phyloP scores from a whole-genome alignment of 1,284 basidiomycete species.

The Erythrobasidium hasegawianum region DNA sequence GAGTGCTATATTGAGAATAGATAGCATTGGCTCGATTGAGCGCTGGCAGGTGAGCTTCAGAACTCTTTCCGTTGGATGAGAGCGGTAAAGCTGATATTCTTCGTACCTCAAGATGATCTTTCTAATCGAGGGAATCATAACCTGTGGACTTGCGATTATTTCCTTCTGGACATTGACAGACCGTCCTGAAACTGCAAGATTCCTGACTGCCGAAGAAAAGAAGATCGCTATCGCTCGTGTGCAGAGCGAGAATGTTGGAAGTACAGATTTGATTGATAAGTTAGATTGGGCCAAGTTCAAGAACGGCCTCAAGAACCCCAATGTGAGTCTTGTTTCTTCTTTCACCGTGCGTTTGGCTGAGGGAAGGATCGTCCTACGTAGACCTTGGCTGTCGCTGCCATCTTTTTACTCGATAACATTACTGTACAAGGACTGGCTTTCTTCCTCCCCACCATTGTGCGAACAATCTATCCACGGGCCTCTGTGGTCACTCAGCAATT shows the following conservation, averaged over 20 bases:
- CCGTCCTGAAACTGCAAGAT: constrained; percentile 47
- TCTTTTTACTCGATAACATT: constrained; percentile 51
- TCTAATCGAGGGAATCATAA: constrained; percentile 49
- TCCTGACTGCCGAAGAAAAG: constrained; percentile 49
- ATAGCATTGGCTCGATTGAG: background rate
- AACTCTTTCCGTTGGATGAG: too few relatives aligned
- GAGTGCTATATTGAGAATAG: constrained; percentile 36
- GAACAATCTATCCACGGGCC: constrained; percentile 47
- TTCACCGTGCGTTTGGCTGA: too few relatives aligned
- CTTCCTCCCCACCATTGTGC: constrained; percentile 48
- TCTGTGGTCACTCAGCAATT: constrained; percentile 47
- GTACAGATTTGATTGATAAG: constrained; percentile 45
- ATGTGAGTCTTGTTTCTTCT: too few relatives aligned
- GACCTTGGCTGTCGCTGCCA: constrained; percentile 41
- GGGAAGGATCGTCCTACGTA: constrained; percentile 37
- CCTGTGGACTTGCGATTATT: constrained; percentile 46
- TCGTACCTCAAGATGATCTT: constrained; percentile 45
- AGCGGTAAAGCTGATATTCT: too few relatives aligned
- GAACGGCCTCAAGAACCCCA: constrained; percentile 13
- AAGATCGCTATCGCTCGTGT: constrained; percentile 40
- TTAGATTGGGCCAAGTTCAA: constrained; percentile 1
- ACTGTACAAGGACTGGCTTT: constrained; percentile 43
- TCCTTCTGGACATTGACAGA: constrained; percentile 48
- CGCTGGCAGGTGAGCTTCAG: too few relatives aligned
- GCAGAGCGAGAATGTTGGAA: constrained; percentile 50